These are phyloP conservation scores for Trametopsis cervina DNA, from an alignment of 768 basidiomycete genomes.

Conservation along the genomic window DNA sequence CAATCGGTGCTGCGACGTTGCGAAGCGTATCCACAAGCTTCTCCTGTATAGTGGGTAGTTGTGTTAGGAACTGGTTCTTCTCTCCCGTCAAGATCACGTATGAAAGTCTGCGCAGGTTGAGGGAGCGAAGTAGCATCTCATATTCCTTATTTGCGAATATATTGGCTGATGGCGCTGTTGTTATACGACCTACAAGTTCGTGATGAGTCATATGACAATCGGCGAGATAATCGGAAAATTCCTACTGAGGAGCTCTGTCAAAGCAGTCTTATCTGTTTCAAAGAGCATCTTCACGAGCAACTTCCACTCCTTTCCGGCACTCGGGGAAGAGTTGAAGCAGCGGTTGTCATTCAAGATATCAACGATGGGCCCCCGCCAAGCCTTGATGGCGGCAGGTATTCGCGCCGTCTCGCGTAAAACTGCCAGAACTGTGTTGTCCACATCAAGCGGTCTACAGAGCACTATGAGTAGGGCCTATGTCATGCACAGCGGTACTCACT, in stretches of 20 bases:
- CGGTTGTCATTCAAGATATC: conserved; percentile 84
- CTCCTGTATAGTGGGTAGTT: conserved; percentile 93
- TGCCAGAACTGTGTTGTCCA: conserved; percentile 58
- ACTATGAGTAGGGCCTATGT: not conserved
- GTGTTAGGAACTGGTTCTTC: conserved; percentile 84
- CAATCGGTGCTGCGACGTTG: conserved; percentile 69
- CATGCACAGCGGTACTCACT: conserved; percentile 33
- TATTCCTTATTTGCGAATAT: conserved; percentile 96
- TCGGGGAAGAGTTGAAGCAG: conserved; percentile 71
- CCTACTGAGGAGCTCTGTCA: conserved; percentile 78
- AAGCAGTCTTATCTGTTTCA: conserved; percentile 79
- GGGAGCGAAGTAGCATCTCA: conserved; percentile 81
- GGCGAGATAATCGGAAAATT: conserved; percentile 3
- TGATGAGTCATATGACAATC: conserved; percentile 22
- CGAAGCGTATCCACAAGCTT: conserved; percentile 90
- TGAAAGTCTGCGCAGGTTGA: conserved; percentile 83
- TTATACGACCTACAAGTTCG: conserved; percentile 56
- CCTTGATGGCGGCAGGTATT: conserved; percentile 69
- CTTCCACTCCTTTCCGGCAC: conserved; percentile 60
- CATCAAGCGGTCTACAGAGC: conserved; percentile 61
- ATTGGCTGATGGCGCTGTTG: conserved; percentile 84
- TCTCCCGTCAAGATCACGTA: conserved; percentile 83
- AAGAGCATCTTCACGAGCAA: conserved; percentile 74
- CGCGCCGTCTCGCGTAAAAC: conserved; percentile 75
- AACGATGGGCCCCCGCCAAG: conserved; percentile 74